Evolutionary conservation across 108 stramenopile genomes (phyloP).

Genomic region (Licmophora abbreviata): DNA sequence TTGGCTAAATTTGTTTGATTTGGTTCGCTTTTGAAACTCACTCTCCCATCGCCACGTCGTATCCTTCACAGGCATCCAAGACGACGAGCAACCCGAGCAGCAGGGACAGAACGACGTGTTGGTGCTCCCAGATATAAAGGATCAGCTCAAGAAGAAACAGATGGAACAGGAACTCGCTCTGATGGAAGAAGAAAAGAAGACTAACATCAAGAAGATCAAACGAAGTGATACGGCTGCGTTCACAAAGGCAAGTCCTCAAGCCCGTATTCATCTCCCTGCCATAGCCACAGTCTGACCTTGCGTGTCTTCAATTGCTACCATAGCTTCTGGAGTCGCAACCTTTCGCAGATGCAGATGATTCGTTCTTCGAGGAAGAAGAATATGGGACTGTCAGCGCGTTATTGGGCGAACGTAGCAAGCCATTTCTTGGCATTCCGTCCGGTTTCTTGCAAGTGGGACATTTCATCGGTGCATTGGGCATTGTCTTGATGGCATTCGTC

Average conservation of each 20-base stretch:
- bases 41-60: not conserved
- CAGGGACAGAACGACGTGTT: conserved; percentile 10
- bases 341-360: conserved; percentile 72
- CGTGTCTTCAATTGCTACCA: not conserved
- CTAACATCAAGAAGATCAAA: conserved; percentile 45
- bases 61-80: not conserved
- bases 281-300: not conserved
- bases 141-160: conserved; percentile 26
- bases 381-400: conserved; percentile 67
- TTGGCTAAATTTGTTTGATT: not conserved
- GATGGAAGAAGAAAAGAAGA: conserved; percentile 20
- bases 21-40: not conserved
- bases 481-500: conserved; percentile 75
- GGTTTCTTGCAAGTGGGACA: conserved; percentile 83
- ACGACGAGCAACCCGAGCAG: not conserved
- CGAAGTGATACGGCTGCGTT: conserved; percentile 52
- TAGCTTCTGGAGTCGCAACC: conserved; percentile 67
- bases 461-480: conserved; percentile 73
- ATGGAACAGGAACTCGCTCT: conserved; percentile 24
- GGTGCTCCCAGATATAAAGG: conserved; percentile 32
- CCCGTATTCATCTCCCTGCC: not conserved
- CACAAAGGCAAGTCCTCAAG: conserved; percentile 19
- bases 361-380: conserved; percentile 78
- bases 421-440: conserved; percentile 75
- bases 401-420: conserved; percentile 58